Evolutionary conservation across 169 alveolate genomes (phyloP), one percentile per base, ranked within the genome.

Genomic region (Toxoplasma gondii): DNA sequence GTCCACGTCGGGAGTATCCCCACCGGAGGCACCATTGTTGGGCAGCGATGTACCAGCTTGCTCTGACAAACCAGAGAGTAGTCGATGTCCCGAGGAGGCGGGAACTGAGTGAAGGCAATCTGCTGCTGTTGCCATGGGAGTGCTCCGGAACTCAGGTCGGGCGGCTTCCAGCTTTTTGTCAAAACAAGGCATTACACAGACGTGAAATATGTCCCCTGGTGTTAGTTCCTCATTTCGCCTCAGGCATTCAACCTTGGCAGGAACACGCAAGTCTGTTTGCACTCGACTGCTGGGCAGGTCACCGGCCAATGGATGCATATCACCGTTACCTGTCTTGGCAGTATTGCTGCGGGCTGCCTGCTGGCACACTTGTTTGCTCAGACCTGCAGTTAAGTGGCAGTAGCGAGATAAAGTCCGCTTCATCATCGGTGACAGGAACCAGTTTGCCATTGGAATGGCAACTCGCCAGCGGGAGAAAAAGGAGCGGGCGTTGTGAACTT

Each of bases 111-210:
- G 17, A 1, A 10, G 41, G 80, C 92, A 12, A 34, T 10, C 36
- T 17, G 74, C 9, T 87, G 78, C 92, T 49, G 92, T 9, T 0
- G 80, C 36, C 27, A 16, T 34, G 45, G 9, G 17, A 27, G 44
- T 53, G 34, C 91, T 83, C 81, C 92, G n/a, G 45, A 97, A 96
- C 94, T 91, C 94, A 1, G 96, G 96, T 78, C 99, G 95, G 24
- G 98, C 98, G 0, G 99, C 97, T 93, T 98, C 99, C 45, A 98
- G 96, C 95, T 98, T 98, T 95, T 98, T 98, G 96, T 98, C 99
- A 95, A 97, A 98, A 88, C 99, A 98, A 44, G 99, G 98, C 98
- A 97, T 97, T 22, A 98, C 96, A 44, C 98, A 96, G 45, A 97
- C 98, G 81, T 98, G 98, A 84, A 93, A 95, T 38, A 97, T 88